Conservation (phyloP, 768 basidiomycete genomes). For the Trametes elegans region DNA sequence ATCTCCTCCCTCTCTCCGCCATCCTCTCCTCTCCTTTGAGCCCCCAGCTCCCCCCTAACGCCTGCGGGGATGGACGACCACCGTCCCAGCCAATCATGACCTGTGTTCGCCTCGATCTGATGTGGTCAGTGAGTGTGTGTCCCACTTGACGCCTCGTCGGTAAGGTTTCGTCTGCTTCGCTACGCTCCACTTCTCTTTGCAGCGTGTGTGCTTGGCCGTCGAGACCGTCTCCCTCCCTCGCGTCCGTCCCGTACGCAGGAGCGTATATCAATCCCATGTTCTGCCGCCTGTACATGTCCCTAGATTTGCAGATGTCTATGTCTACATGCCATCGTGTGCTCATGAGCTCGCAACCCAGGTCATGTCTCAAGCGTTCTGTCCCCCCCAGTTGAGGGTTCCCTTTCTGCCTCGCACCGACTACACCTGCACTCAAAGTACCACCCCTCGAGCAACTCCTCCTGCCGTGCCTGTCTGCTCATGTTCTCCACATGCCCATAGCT, state of each 20-base stretch:
- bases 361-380: background rate
- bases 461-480: slow-evolving; percentile 34
- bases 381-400: background rate
- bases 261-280: background rate
- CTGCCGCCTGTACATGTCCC: background rate
- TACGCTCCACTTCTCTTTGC: background rate
- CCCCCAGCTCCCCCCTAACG: background rate
- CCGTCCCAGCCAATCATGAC: background rate
- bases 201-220: background rate
- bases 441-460: slow-evolving; percentile 40
- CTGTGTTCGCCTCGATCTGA: too few species aligned
- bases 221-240: background rate
- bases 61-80: too few species aligned
- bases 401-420: slow-evolving; percentile 39
- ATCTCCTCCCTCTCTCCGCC: background rate
- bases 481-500: slow-evolving; percentile 47
- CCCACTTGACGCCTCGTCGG: background rate
- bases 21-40: background rate
- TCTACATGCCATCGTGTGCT: too few species aligned
- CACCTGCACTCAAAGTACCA: slow-evolving; percentile 62
- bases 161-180: background rate
- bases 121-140: background rate
- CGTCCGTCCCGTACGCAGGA: background rate
- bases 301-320: background rate
- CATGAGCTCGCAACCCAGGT: too few species aligned